Evolutionary conservation across 257 asterid genomes (phyloP).

Genomic region (Marsdenia floribunda): DNA sequence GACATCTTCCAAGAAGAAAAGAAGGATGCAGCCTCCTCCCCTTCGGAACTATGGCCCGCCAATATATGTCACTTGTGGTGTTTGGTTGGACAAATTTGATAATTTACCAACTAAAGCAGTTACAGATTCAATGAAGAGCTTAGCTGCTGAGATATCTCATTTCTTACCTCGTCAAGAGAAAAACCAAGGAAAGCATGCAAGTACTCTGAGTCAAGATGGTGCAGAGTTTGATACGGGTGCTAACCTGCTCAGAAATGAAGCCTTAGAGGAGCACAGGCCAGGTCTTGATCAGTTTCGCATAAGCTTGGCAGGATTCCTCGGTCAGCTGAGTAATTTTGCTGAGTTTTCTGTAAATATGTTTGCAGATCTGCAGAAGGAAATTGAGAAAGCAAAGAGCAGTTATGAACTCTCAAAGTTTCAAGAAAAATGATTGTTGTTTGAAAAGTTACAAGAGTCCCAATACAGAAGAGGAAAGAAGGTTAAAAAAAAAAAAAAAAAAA

Average conservation of each 20-base stretch:
- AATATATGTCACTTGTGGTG: slow-evolving; percentile 67
- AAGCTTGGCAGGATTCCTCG: slow-evolving; percentile 61
- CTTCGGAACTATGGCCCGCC: slow-evolving; percentile 77
- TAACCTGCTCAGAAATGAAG: slow-evolving; percentile 32
- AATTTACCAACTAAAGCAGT: slow-evolving; percentile 59
- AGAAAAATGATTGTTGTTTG: neutral
- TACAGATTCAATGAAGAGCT: slow-evolving; percentile 55
- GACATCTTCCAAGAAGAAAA: slow-evolving; percentile 58
- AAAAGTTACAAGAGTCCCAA: neutral
- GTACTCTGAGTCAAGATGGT: slow-evolving; percentile 19
- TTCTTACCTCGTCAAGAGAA: slow-evolving; percentile 79
- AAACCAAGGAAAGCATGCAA: slow-evolving; percentile 47
- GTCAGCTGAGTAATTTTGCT: slow-evolving; percentile 56
- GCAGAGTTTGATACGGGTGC: slow-evolving; percentile 20
- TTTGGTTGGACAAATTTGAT: slow-evolving; percentile 65
- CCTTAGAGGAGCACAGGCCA: slow-evolving; percentile 35
- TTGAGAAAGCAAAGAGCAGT: slow-evolving; percentile 51
- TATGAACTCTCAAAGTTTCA: slow-evolving; percentile 37
- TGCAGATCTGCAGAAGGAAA: slow-evolving; percentile 46
- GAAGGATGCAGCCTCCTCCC: slow-evolving; percentile 44
- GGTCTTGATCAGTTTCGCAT: slow-evolving; percentile 58
- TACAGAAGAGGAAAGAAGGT: neutral
- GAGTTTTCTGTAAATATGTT: slow-evolving; percentile 63
- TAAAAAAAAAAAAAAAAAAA: neutral
- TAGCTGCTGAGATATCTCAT: slow-evolving; percentile 63